These are phyloP conservation scores for Biscogniauxia sp. DNA, from an alignment of 2,329 filamentous ascomycete genomes.

Conservation along the genomic window DNA sequence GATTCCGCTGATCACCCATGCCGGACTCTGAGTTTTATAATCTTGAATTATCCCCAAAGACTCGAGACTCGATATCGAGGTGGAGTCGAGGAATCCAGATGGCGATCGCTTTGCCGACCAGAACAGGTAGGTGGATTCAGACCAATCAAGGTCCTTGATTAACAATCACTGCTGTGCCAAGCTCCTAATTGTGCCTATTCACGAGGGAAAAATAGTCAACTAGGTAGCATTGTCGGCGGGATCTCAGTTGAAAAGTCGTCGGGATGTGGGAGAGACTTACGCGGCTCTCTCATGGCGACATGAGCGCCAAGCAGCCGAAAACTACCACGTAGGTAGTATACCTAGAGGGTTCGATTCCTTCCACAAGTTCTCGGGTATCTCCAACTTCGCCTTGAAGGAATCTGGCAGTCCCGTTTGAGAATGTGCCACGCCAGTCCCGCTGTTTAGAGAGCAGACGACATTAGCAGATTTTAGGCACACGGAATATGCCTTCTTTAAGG, in stretches of 20 bases:
- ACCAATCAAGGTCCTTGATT: neutral
- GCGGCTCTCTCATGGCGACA: slow-evolving; percentile 2
- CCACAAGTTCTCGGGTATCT: neutral
- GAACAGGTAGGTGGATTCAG: neutral
- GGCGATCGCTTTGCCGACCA: neutral
- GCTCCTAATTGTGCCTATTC: neutral
- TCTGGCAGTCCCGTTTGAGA: neutral
- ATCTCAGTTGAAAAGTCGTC: neutral
- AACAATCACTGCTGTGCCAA: neutral
- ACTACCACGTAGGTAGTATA: neutral
- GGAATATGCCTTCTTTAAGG: neutral
- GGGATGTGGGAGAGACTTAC: slow-evolving; percentile 10
- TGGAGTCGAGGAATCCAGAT: neutral
- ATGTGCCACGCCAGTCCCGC: neutral
- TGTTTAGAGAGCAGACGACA: neutral
- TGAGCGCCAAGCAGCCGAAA: slow-evolving; percentile 6
- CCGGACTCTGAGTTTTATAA: neutral
- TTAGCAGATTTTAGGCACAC: neutral
- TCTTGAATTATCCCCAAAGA: neutral
- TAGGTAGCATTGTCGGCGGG: neutral
- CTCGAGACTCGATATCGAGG: neutral
- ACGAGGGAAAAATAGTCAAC: neutral
- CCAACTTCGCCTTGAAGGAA: neutral
- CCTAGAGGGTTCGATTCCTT: neutral
- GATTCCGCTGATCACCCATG: neutral